Evolutionary conservation across 192 early-diverging fungal genomes (phyloP).

Genomic region (Linnemannia hyalina): DNA sequence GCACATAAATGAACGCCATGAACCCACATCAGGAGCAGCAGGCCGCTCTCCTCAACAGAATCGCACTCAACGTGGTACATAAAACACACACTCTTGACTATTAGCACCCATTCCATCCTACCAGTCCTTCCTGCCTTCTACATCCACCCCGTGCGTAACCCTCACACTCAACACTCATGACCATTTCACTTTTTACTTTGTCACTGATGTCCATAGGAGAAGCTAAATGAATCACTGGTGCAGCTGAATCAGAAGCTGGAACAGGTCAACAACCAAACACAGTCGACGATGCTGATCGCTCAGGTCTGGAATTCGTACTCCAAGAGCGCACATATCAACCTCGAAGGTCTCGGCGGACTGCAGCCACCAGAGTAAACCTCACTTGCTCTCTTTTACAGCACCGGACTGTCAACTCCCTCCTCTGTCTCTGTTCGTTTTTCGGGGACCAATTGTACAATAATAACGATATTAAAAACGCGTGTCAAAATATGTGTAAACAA

Average conservation of each 20-base stretch:
- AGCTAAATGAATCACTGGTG: conserved; percentile 43
- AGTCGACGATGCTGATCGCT: conserved; percentile 35
- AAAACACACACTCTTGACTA: neutral
- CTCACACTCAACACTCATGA: neutral
- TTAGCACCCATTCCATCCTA: neutral
- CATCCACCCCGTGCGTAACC: neutral
- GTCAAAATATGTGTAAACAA: neutral
- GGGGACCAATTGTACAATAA: neutral
- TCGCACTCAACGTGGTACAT: conserved; percentile 49
- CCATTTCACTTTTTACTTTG: neutral
- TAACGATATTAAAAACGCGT: neutral
- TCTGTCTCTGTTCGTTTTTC: neutral
- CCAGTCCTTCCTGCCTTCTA: neutral
- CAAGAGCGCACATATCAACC: conserved; percentile 46
- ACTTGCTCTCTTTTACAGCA: neutral
- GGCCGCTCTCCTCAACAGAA: conserved; percentile 46
- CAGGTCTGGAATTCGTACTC: conserved; percentile 47
- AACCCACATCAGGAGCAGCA: conserved; percentile 57
- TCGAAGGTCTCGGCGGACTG: conserved; percentile 44
- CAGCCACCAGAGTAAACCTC: conserved; percentile 31
- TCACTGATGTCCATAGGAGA: conserved; percentile 18
- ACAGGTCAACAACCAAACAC: conserved; percentile 30
- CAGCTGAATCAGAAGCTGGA: conserved; percentile 43
- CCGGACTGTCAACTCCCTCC: too few relatives aligned
- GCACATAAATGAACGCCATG: conserved; percentile 12